These are phyloP conservation scores for Alternaria ethzedia DNA, from an alignment of 2,329 filamentous ascomycete species.

Conservation along the genomic window DNA sequence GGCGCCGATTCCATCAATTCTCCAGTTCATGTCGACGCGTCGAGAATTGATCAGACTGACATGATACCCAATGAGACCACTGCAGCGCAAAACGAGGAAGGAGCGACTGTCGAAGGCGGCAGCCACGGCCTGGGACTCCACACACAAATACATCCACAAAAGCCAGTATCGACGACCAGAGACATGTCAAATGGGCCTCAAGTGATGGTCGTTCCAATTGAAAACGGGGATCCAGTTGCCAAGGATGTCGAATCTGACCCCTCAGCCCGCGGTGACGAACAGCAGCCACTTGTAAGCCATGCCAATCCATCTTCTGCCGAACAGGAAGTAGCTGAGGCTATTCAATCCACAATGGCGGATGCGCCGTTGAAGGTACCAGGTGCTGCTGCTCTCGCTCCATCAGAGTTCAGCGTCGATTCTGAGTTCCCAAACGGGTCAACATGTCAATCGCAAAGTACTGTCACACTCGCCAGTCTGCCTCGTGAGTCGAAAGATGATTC, in stretches of 20 bases:
- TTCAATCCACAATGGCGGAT: neutral
- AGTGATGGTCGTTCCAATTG: neutral
- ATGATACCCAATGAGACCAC: conserved; percentile 3
- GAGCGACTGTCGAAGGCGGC: neutral
- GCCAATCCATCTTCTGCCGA: neutral
- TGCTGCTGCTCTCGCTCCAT: neutral
- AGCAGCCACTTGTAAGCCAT: neutral
- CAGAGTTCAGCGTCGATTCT: neutral
- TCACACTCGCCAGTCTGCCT: neutral
- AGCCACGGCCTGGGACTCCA: neutral
- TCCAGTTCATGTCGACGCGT: conserved; percentile 15
- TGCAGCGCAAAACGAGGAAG: neutral
- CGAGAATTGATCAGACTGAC: conserved; percentile 13
- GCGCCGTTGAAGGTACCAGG: neutral
- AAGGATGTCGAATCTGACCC: neutral
- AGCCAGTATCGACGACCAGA: neutral
- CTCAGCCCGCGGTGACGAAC: neutral
- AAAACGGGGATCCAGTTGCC: neutral
- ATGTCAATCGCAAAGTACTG: neutral
- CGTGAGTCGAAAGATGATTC: neutral
- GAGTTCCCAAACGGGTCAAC: neutral
- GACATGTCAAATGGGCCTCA: neutral
- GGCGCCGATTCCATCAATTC: conserved; percentile 14
- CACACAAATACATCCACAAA: neutral
- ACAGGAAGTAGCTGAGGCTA: neutral